A percentile compares a stretch with the other conserved stretches of the same genome.
phyloP scores from a whole-genome alignment of 805 yeast genomes.

The Candida mattraensis region DNA sequence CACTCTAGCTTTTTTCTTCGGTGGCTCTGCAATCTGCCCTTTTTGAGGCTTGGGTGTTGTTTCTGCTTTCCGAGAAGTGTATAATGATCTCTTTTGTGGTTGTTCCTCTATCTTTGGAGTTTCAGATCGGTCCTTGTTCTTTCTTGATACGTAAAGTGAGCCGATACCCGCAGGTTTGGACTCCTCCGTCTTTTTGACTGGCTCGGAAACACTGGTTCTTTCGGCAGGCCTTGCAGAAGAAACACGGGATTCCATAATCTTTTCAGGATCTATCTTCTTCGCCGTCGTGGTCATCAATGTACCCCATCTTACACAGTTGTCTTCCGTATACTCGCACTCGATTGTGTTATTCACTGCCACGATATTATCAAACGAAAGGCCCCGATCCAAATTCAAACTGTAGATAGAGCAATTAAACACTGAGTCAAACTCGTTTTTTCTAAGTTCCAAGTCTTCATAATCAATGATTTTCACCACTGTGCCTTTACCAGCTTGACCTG shows the following conservation, averaged over 20 bases:
- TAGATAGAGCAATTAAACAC: slow-evolving; percentile 22
- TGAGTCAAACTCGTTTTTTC: slow-evolving; percentile 16
- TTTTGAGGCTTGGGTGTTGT: slow-evolving; percentile 15
- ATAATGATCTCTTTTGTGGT: slow-evolving; percentile 8
- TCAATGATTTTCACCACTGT: slow-evolving; percentile 15
- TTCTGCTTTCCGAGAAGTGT: slow-evolving; percentile 20
- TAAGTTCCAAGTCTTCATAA: slow-evolving; percentile 14
- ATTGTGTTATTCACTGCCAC: slow-evolving; percentile 18
- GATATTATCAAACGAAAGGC: slow-evolving; percentile 20
- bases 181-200: slow-evolving; percentile 8
- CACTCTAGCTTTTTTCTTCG: slow-evolving; percentile 21
- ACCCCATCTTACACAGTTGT: slow-evolving; percentile 27
- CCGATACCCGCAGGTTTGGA: slow-evolving; percentile 5
- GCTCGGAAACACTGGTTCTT: slow-evolving; percentile 20
- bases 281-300: slow-evolving; percentile 22
- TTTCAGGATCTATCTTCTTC: slow-evolving; percentile 4
- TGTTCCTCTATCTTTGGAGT: neutral
- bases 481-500: slow-evolving; percentile 17
- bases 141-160: slow-evolving; percentile 14
- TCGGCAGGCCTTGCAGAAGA: slow-evolving; percentile 17
- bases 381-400: slow-evolving; percentile 22
- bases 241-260: slow-evolving; percentile 1
- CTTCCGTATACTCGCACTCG: slow-evolving; percentile 14
- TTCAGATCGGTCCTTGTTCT: slow-evolving; percentile 2
- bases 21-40: slow-evolving; percentile 12